Conservation (phyloP, 768 basidiomycete species). For the Solioccasus polychromus region DNA sequence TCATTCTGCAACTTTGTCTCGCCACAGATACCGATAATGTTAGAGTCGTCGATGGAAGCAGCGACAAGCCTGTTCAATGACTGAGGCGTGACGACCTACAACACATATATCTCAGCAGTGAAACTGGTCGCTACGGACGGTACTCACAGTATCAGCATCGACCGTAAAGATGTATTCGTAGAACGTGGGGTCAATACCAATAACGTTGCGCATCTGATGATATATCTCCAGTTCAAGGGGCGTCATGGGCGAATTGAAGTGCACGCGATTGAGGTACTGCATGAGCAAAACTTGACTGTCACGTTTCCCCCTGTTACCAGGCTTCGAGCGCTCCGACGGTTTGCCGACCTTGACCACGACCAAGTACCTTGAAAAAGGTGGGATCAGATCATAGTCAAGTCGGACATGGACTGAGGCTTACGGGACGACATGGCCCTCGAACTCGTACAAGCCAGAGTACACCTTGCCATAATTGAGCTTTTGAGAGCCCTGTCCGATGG, state of each 20-base stretch:
- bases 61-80: slow-evolving; percentile 71
- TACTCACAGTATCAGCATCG: slow-evolving; percentile 62
- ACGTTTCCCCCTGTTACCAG: slow-evolving; percentile 67
- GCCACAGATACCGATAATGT: slow-evolving; percentile 67
- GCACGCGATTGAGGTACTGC: slow-evolving; percentile 67
- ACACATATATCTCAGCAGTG: slow-evolving; percentile 12
- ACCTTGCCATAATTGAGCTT: slow-evolving; percentile 71
- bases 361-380: slow-evolving; percentile 41
- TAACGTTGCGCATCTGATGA: slow-evolving; percentile 73
- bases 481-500: slow-evolving; percentile 63
- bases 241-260: slow-evolving; percentile 65
- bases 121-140: neutral
- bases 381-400: neutral
- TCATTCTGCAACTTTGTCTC: slow-evolving; percentile 70
- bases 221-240: slow-evolving; percentile 69
- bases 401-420: slow-evolving; percentile 28
- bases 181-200: slow-evolving; percentile 72
- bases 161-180: slow-evolving; percentile 75
- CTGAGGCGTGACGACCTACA: slow-evolving; percentile 57
- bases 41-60: slow-evolving; percentile 53
- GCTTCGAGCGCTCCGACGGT: slow-evolving; percentile 61
- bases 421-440: slow-evolving; percentile 69
- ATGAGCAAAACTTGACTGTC: slow-evolving; percentile 65
- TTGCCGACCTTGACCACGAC: slow-evolving; percentile 67
- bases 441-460: slow-evolving; percentile 70